Percentiles rank a stretch among this genome's conserved stretches.
Evolutionary conservation across 2,329 filamentous ascomycete genomes (phyloP).

Genomic region (Leptoxyphium fumago): DNA sequence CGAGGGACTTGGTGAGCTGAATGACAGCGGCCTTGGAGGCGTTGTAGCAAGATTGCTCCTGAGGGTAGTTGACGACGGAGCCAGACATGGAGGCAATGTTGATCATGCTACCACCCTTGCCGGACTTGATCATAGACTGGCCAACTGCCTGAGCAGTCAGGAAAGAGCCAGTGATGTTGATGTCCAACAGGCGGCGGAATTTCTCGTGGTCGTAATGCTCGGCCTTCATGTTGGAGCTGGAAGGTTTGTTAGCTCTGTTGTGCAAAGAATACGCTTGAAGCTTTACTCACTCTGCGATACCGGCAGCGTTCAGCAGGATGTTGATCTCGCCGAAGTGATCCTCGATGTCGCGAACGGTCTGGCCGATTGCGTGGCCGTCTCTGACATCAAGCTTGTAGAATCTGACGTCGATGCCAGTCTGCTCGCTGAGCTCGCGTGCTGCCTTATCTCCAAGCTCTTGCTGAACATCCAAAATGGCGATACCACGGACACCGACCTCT

Average conservation of each 20-base stretch:
- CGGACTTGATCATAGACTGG: conserved; percentile 50
- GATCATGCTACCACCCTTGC: conserved; percentile 58
- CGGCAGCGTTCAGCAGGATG: conserved; percentile 65
- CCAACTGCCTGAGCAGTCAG: conserved; percentile 50
- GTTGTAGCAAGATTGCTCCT: conserved; percentile 74
- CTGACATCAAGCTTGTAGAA: conserved; percentile 72
- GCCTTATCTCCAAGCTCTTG: conserved; percentile 58
- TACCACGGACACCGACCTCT: conserved; percentile 58
- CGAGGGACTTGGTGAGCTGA: conserved; percentile 65
- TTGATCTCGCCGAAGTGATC: conserved; percentile 55
- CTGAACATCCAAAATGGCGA: conserved; percentile 65
- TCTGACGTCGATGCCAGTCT: conserved; percentile 57
- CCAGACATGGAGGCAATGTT: conserved; percentile 54
- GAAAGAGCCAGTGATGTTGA: conserved; percentile 70
- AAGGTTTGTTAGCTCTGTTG: conserved; percentile 4
- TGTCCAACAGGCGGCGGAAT: conserved; percentile 67
- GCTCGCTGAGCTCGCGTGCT: conserved; percentile 53
- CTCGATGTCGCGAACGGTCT: conserved; percentile 51
- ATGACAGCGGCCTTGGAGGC: conserved; percentile 70
- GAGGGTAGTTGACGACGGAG: conserved; percentile 36
- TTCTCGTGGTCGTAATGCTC: conserved; percentile 62
- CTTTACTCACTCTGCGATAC: conserved; percentile 53
- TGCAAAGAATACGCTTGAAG: background rate
- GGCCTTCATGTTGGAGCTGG: conserved; percentile 62
- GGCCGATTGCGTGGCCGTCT: conserved; percentile 53